Evolutionary conservation across 495 filamentous ascomycete species (phyloP).

Genomic region (Daldinia bambusicola): DNA sequence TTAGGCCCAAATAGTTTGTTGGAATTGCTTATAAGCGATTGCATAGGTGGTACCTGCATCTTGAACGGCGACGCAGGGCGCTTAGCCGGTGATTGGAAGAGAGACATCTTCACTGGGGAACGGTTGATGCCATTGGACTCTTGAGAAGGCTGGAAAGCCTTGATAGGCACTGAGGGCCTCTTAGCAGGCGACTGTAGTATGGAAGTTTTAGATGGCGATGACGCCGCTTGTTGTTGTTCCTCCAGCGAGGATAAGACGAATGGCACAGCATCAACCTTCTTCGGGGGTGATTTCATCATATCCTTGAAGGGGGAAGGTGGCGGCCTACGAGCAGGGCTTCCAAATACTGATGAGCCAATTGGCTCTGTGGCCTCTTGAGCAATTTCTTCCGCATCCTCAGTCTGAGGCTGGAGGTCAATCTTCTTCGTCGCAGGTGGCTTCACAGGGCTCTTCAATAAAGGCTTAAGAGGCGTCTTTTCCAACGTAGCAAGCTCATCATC

Average conservation of each 20-base stretch:
- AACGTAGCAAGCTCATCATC: slow-evolving; percentile 65
- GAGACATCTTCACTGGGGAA: slow-evolving; percentile 44
- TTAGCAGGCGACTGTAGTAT: slow-evolving; percentile 62
- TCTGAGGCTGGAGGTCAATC: slow-evolving; percentile 27
- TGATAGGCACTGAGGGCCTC: slow-evolving; percentile 56
- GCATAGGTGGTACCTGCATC: slow-evolving; percentile 22
- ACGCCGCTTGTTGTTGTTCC: slow-evolving; percentile 25
- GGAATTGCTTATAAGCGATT: slow-evolving; percentile 8
- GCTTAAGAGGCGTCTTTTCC: slow-evolving; percentile 60
- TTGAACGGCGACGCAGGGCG: slow-evolving; percentile 46
- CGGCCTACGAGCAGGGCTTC: slow-evolving; percentile 60
- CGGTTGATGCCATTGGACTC: slow-evolving; percentile 27
- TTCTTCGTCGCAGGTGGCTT: slow-evolving; percentile 52
- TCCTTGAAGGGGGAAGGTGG: slow-evolving; percentile 61
- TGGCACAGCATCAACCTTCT: slow-evolving; percentile 60
- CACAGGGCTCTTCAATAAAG: slow-evolving; percentile 60
- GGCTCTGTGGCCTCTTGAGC: slow-evolving; percentile 31
- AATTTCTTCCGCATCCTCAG: slow-evolving; percentile 42
- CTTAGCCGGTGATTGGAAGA: slow-evolving; percentile 42
- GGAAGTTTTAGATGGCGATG: slow-evolving; percentile 52
- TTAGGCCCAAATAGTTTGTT: slow-evolving; percentile 24
- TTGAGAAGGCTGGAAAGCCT: slow-evolving; percentile 47
- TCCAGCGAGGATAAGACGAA: slow-evolving; percentile 57
- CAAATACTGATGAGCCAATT: slow-evolving; percentile 48
- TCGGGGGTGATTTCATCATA: slow-evolving; percentile 58